phyloP scores from a whole-genome alignment of 129 eudicot species.

The Chrysanthemum makinoi region DNA sequence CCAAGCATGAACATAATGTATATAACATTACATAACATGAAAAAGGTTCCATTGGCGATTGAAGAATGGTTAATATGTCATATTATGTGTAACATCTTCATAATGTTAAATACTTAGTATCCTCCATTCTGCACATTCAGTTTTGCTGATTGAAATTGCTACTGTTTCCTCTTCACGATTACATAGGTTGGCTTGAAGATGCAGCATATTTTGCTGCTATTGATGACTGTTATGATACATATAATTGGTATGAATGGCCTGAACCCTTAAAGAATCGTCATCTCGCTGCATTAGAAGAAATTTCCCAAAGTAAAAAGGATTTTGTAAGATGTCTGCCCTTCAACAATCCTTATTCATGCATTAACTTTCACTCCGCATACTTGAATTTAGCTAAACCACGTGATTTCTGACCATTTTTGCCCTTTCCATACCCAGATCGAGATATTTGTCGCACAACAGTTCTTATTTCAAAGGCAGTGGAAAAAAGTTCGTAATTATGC shows the following conservation, averaged over 20 bases:
- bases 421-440: slow-evolving; percentile 63
- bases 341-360: slow-evolving; percentile 8
- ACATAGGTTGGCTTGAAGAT: slow-evolving; percentile 96
- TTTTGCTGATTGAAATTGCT: slow-evolving; percentile 6
- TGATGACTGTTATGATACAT: slow-evolving; percentile 56
- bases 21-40: not conserved
- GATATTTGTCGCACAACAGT: slow-evolving; percentile 79
- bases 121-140: slow-evolving; percentile 6
- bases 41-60: too few species aligned
- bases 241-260: slow-evolving; percentile 97
- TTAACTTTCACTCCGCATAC: slow-evolving; percentile 16
- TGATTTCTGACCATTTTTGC: slow-evolving; percentile 17
- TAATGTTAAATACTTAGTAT: slow-evolving; percentile 2
- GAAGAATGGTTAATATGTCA: not conserved
- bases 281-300: slow-evolving; percentile 84
- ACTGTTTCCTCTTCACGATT: slow-evolving; percentile 15
- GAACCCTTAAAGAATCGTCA: slow-evolving; percentile 90
- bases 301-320: slow-evolving; percentile 63
- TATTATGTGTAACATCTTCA: not conserved
- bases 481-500: slow-evolving; percentile 76
- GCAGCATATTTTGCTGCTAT: slow-evolving; percentile 97
- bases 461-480: slow-evolving; percentile 96
- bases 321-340: slow-evolving; percentile 59
- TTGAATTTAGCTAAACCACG: slow-evolving; percentile 6
- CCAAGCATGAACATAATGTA: slow-evolving; percentile 8